phyloP scores from a whole-genome alignment of 2,329 filamentous ascomycete genomes.

The Volutella citrinella region DNA sequence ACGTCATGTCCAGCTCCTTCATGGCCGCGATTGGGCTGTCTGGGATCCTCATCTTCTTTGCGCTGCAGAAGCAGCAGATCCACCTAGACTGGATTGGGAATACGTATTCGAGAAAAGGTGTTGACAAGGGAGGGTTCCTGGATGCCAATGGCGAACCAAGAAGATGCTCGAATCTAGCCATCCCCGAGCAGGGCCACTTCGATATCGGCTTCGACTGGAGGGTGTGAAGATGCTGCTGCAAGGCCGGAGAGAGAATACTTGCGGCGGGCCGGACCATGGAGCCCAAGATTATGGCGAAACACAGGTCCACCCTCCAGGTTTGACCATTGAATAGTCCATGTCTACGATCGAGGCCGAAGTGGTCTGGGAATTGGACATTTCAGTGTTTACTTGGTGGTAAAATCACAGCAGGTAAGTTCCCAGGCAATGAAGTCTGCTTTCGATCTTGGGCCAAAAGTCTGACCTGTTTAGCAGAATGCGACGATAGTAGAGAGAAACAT shows the following conservation, averaged over 20 bases:
- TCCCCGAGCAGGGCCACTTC: slow-evolving; percentile 19
- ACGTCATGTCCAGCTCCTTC: slow-evolving; percentile 25
- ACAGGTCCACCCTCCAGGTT: background rate
- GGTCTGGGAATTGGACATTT: background rate
- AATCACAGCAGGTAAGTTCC: too few species aligned
- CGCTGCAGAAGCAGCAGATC: slow-evolving; percentile 17
- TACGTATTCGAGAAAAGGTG: slow-evolving; percentile 12
- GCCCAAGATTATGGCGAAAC: too few species aligned
- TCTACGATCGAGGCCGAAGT: too few species aligned
- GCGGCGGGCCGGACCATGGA: background rate
- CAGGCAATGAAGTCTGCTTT: too few species aligned
- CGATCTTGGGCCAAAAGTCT: too few species aligned
- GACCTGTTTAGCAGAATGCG: too few species aligned
- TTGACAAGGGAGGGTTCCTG: slow-evolving; percentile 20
- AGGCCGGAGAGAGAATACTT: background rate
- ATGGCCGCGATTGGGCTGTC: slow-evolving; percentile 25
- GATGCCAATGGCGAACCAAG: slow-evolving; percentile 8
- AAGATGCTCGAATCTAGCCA: slow-evolving; percentile 17
- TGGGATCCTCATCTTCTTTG: slow-evolving; percentile 25
- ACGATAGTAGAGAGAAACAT: too few species aligned
- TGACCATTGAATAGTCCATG: background rate
- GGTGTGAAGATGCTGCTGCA: slow-evolving; percentile 10
- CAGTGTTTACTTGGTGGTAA: background rate
- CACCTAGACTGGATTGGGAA: slow-evolving; percentile 25
- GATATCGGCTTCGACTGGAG: slow-evolving; percentile 15